Conservation (phyloP, 768 basidiomycete species). For the Artomyces pyxidatus region DNA sequence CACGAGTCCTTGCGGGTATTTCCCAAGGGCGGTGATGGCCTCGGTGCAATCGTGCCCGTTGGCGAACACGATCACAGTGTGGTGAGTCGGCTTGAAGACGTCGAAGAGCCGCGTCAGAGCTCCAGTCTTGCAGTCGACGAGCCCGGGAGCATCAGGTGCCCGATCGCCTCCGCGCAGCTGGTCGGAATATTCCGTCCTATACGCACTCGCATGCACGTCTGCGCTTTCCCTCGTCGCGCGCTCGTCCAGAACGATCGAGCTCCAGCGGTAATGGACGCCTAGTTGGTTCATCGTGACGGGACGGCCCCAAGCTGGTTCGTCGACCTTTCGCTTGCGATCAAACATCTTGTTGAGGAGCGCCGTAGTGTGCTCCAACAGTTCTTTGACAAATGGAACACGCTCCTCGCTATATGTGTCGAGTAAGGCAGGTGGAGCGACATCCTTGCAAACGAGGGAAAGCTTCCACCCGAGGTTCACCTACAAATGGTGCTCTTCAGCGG, state of each 20-base stretch:
- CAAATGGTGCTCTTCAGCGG: too few relatives aligned
- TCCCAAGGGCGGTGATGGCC: too few relatives aligned
- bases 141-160: constrained; percentile 13
- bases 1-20: too few relatives aligned
- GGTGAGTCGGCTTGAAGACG: constrained; percentile 8
- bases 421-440: constrained; percentile 2
- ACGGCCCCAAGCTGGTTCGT: neutral
- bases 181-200: neutral
- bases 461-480: constrained; percentile 16
- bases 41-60: too few relatives aligned
- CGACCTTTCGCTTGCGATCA: neutral
- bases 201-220: neutral
- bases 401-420: constrained; percentile 14
- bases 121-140: neutral
- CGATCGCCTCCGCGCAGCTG: constrained; percentile 12
- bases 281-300: neutral
- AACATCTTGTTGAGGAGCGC: constrained; percentile 2
- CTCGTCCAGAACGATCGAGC: constrained; percentile 10
- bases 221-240: neutral
- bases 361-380: constrained; percentile 11
- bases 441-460: constrained; percentile 11
- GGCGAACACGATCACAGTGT: constrained; percentile 13
- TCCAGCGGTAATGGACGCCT: constrained; percentile 15
- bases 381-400: constrained; percentile 13
- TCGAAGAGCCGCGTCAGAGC: constrained; percentile 1